Evolutionary conservation across 2,329 filamentous ascomycete genomes (phyloP), one percentile per base, ranked within the genome.

Genomic region (Helminthosporium solani): DNA sequence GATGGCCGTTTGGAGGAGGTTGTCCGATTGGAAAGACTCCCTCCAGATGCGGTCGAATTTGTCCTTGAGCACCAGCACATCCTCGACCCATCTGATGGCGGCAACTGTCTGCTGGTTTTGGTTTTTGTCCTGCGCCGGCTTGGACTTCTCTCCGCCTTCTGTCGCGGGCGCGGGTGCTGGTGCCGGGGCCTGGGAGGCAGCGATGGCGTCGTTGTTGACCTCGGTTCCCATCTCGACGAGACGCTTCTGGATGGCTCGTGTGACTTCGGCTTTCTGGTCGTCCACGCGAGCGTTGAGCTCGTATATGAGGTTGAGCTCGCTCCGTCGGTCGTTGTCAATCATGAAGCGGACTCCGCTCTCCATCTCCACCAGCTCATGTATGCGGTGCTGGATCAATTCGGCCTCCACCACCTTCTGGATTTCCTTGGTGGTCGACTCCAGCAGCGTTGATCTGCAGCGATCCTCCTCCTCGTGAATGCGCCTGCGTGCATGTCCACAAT

Each of bases 1-100:
- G 20, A 97, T 77, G 0, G 89, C 85, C 1, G 86, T 88, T 60
- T 96, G 88, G 14, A 99, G 76, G 7, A 84, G 78, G 31, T 90
- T 79, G 61, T 97, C 91, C 34, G 81, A 78, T 18, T 79, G 69
- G 66, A 97, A 95, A 34, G 91, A 88, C 9, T 73, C 70, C 33
- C 74, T 75, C 82, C 86, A 90, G 49, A 99, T 81, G 11, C 72
- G 78, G 67, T 97, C 91, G 60, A 96, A 97, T 64, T 94, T 95
- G 57, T 87, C 85, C 70, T 97, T 96, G 21, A 99, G 76, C 15
- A 73, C 72, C 38, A 99, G 75, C 2, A 97, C 88, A 59, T 96
- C 90, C 58, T 95, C 89, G 2, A 97, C 92, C 94, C 94, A 99
- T 61, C 88, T 89, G 58, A 97, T 87, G 0, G 94, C 94, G 1